Evolutionary conservation across 2,329 filamentous ascomycete species (phyloP), one percentile per base, ranked within the genome.

Genomic region (Ophiostoma fasciatum): DNA sequence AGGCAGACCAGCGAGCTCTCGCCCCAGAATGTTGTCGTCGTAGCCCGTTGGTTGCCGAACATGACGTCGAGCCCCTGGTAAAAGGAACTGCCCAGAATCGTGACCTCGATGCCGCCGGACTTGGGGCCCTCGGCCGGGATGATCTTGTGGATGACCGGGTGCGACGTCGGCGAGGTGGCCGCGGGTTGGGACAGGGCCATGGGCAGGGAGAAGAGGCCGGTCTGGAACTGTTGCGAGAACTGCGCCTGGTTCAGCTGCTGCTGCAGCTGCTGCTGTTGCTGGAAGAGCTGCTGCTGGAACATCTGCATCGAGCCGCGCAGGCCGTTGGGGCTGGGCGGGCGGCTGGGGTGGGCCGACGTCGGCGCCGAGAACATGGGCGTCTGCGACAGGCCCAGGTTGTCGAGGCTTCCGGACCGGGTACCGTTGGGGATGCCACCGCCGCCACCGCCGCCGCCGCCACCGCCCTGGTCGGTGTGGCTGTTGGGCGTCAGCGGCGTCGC

Each of bases 41-140:
- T 67, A 2, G 71, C 70, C 45, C 63, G 66, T 32, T 64, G 59
- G 23, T 68, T 61, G 17, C 87, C 87, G 53, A 94, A 94, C 56
- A 85, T 80, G 37, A 94, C 82, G 43, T 87, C 81, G 42, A 92
- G 67, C 1, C 56, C 80, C 42, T 70, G 78, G 44, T 75, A 78
- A 52, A 94, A 93, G 12, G 78, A 74, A 44, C 76, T 81, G 14
- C 87, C 85, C 8, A 93, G 63, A 38, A 90, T 71, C 0, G 82
- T 88, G 4, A 94, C 83, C 53, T 94, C 85, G 35, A 83, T 85
- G 28, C 85, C 85, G 40, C 85, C 85, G 25, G 73, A 74, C 40
- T 77, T 82, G 7, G 85, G 82, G 0, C 85, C 85, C 54, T 92
- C 82, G 21, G 69, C 70, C 0, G 87, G 85, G 25, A 90, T 82